A percentile compares a stretch with the other conserved stretches of the same genome.
Evolutionary conservation across 1,139 yeast genomes (phyloP).

Genomic region (Debaryomycetaceae sp.): DNA sequence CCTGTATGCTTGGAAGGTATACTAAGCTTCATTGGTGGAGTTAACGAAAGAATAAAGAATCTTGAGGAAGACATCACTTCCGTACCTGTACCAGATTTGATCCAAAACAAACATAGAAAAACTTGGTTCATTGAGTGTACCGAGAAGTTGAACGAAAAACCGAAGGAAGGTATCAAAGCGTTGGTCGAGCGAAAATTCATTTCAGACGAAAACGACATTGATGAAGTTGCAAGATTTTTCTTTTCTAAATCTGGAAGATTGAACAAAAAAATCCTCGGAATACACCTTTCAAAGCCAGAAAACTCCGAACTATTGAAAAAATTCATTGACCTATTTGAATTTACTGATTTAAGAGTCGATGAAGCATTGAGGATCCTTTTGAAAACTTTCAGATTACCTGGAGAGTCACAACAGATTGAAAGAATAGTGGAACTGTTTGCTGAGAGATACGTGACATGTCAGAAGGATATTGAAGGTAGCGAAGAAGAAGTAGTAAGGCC

Average conservation of each 20-base stretch:
- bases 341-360: conserved; percentile 76
- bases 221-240: conserved; percentile 72
- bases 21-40: conserved; percentile 64
- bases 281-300: conserved; percentile 73
- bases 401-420: conserved; percentile 96
- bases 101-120: conserved; percentile 55
- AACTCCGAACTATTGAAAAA: conserved; percentile 57
- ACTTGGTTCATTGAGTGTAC: conserved; percentile 75
- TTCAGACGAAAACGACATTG: conserved; percentile 45
- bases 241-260: conserved; percentile 76
- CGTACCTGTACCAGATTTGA: conserved; percentile 24
- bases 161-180: conserved; percentile 67
- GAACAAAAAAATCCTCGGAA: conserved; percentile 86
- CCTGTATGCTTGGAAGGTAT: conserved; percentile 91
- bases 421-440: conserved; percentile 87
- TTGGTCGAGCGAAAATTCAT: conserved; percentile 66
- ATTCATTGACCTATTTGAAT: conserved; percentile 73
- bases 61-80: conserved; percentile 14
- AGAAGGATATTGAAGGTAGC: conserved; percentile 17
- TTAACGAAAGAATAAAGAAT: conserved; percentile 53
- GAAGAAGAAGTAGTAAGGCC: conserved; percentile 52
- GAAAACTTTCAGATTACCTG: conserved; percentile 87
- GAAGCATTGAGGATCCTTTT: conserved; percentile 85
- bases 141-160: conserved; percentile 69
- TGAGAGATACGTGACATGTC: conserved; percentile 67